phyloP scores from a whole-genome alignment of 2,329 filamentous ascomycete species.

The Rhynchosporium graminicola region DNA sequence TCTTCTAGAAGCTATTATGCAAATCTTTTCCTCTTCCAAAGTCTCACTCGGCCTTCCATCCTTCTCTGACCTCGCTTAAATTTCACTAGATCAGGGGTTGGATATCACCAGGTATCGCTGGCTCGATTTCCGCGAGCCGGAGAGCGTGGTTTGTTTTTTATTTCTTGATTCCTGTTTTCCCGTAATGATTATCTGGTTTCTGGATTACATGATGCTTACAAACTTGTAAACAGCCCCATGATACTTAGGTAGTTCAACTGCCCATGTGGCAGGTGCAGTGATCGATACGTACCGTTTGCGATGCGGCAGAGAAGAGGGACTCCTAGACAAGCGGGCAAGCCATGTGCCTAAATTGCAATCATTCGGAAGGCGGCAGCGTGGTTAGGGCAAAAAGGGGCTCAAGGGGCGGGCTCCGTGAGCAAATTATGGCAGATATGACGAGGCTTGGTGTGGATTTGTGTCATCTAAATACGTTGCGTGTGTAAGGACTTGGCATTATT shows the following conservation, averaged over 20 bases:
- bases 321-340: neutral
- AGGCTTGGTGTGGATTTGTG: slow-evolving; percentile 2
- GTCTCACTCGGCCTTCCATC: slow-evolving; percentile 4
- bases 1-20: neutral
- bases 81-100: neutral
- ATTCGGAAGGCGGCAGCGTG: slow-evolving; percentile 14
- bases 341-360: neutral
- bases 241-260: too few relatives aligned
- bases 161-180: neutral
- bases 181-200: neutral
- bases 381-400: slow-evolving; percentile 9
- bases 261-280: too few relatives aligned
- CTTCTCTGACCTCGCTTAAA: neutral
- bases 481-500: too few relatives aligned
- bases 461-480: neutral
- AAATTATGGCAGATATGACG: neutral
- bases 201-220: too few relatives aligned
- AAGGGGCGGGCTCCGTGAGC: neutral
- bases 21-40: neutral
- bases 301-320: neutral
- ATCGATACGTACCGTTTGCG: neutral
- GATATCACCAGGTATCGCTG: neutral
- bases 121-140: slow-evolving; percentile 10
- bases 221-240: too few relatives aligned
- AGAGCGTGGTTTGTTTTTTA: neutral